Percentiles rank a stretch among this genome's conserved stretches.
phyloP scores from a whole-genome alignment of 352 stramenopile species.

The Pythium apleroticum region DNA sequence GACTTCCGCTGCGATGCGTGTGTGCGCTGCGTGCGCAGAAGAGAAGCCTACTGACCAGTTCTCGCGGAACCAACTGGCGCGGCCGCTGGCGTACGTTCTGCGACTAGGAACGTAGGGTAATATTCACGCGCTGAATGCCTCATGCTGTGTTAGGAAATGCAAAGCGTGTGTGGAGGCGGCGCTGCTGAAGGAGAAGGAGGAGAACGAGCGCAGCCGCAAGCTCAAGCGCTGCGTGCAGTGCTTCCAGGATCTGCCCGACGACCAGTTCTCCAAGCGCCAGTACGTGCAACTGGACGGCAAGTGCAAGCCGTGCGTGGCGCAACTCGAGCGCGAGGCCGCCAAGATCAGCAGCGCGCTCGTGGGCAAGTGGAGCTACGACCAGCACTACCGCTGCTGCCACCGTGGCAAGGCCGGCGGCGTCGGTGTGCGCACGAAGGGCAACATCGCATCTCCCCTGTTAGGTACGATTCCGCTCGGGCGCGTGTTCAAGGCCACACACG shows the following conservation, averaged over 20 bases:
- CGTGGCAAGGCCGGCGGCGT: slow-evolving; percentile 67
- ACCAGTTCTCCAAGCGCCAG: slow-evolving; percentile 74
- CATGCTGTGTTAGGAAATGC: slow-evolving; percentile 46
- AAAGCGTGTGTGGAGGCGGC: slow-evolving; percentile 43
- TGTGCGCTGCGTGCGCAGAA: slow-evolving; percentile 34
- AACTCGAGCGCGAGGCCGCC: slow-evolving; percentile 42
- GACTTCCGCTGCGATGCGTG: slow-evolving; percentile 1
- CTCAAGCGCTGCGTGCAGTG: slow-evolving; percentile 75
- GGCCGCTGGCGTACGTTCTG: slow-evolving; percentile 43
- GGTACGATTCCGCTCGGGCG: slow-evolving; percentile 62
- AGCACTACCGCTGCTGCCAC: slow-evolving; percentile 68
- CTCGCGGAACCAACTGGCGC: slow-evolving; percentile 52
- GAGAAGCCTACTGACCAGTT: slow-evolving; percentile 28
- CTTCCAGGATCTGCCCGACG: slow-evolving; percentile 63
- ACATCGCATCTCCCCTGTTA: slow-evolving; percentile 67
- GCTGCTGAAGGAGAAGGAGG: slow-evolving; percentile 24
- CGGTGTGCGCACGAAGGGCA: slow-evolving; percentile 58
- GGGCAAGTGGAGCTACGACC: slow-evolving; percentile 62
- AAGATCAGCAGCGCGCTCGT: slow-evolving; percentile 25
- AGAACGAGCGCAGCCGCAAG: slow-evolving; percentile 28
- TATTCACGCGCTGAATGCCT: not conserved
- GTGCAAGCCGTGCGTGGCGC: slow-evolving; percentile 50
- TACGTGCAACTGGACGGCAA: slow-evolving; percentile 62
- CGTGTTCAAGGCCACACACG: slow-evolving; percentile 55
- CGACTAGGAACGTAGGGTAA: not conserved